phyloP scores from a whole-genome alignment of 75 land plant species.

The Sequoiadendron giganteum region DNA sequence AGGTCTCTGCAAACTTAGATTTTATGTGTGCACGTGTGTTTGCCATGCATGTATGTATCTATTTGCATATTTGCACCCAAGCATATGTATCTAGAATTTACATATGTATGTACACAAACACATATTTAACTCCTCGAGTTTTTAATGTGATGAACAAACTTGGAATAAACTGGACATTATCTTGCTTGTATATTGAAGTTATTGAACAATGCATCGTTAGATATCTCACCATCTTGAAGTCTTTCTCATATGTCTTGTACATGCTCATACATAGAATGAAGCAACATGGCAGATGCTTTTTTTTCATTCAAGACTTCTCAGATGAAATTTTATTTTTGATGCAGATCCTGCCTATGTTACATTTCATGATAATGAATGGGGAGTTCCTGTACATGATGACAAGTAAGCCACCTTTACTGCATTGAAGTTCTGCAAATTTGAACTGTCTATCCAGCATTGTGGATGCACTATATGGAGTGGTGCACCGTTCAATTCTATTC shows the following conservation, averaged over 20 bases:
- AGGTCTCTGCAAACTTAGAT: background rate
- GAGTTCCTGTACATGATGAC: conserved; percentile 88
- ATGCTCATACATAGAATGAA: background rate
- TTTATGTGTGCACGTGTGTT: background rate
- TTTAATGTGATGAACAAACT: background rate
- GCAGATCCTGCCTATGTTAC: conserved; percentile 70
- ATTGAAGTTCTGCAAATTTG: background rate
- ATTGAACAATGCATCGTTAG: background rate
- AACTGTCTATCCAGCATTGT: conserved; percentile 1
- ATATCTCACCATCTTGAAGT: background rate
- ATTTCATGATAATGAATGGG: conserved; percentile 94
- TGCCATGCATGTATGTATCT: background rate
- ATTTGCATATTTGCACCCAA: background rate
- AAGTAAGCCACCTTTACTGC: conserved; percentile 47
- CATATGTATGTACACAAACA: background rate
- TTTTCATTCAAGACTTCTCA: background rate
- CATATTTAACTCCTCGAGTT: background rate
- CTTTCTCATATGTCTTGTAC: background rate
- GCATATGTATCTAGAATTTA: too few relatives aligned
- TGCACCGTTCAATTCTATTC: background rate
- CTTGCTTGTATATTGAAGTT: background rate
- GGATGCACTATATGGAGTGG: background rate
- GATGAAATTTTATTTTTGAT: background rate
- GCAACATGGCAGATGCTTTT: background rate
- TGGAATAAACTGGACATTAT: background rate